A percentile compares a stretch with the other conserved stretches of the same genome.
These are phyloP conservation scores for Pulveroboletus sp. DNA, from an alignment of 768 basidiomycete genomes.

Conservation along the genomic window DNA sequence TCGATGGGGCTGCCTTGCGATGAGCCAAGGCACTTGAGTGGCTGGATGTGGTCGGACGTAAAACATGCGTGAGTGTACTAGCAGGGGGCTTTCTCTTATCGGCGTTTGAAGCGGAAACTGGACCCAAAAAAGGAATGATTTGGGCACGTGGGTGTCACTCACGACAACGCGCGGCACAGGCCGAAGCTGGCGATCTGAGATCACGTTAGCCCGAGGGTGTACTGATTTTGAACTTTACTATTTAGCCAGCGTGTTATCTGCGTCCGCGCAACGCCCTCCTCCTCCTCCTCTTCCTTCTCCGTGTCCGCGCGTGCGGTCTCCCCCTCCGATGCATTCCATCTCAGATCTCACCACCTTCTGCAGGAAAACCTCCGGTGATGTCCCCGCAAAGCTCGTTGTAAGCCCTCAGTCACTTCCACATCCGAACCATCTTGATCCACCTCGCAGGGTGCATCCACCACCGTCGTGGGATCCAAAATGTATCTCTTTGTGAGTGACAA, in stretches of 20 bases:
- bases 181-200: conserved; percentile 32
- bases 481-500: conserved; percentile 73
- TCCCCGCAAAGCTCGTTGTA: conserved; percentile 86
- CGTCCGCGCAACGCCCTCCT: conserved; percentile 12
- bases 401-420: conserved; percentile 26
- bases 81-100: conserved; percentile 6
- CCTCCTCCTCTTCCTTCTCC: conserved; percentile 5
- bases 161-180: conserved; percentile 19
- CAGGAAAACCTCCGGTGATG: conserved; percentile 78
- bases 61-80: no score
- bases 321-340: conserved; percentile 62
- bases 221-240: conserved; percentile 15
- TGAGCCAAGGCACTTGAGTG: no score
- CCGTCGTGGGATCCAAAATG: conserved; percentile 82
- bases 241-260: conserved; percentile 12
- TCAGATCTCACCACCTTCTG: conserved; percentile 87
- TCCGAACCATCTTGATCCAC: neutral
- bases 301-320: neutral
- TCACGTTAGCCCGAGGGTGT: conserved; percentile 9
- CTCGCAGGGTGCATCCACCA: conserved; percentile 83
- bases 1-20: no score
- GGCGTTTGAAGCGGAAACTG: conserved; percentile 13
- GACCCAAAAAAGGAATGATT: conserved; percentile 7
- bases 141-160: conserved; percentile 22
- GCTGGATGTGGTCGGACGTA: neutral